Percentiles rank a stretch among this genome's conserved stretches.
phyloP scores from a whole-genome alignment of 2,329 filamentous ascomycete species.

The Diaporthe sp. region DNA sequence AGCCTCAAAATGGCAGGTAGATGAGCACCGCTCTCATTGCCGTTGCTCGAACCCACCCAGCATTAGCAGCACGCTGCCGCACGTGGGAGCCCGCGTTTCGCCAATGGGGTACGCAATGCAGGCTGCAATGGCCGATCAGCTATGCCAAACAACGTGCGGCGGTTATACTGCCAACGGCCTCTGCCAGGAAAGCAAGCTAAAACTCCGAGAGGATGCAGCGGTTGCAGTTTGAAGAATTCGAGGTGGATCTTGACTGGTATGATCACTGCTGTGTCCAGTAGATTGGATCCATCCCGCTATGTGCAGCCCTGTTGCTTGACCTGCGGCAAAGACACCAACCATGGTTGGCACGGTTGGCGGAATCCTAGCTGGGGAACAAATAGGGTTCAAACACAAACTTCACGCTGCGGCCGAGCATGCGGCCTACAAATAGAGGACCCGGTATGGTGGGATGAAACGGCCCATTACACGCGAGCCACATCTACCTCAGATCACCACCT shows the following conservation, averaged over 20 bases:
- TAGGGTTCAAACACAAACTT: conserved; percentile 22
- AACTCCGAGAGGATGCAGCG: not conserved
- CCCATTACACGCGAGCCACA: conserved; percentile 23
- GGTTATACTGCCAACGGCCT: conserved; percentile 14
- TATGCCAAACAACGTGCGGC: not conserved
- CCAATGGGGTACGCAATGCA: not conserved
- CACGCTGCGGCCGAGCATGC: conserved; percentile 40
- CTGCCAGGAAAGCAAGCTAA: not conserved
- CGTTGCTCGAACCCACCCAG: not conserved
- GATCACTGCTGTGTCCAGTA: not conserved
- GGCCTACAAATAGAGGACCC: conserved; percentile 40
- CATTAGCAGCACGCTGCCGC: conserved; percentile 7
- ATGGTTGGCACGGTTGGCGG: conserved; percentile 23
- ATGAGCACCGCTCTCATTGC: not conserved
- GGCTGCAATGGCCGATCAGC: conserved; percentile 3
- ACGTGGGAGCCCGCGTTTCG: conserved; percentile 15
- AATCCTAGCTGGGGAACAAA: conserved; percentile 12
- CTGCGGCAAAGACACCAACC: conserved; percentile 23
- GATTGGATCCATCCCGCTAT: conserved; percentile 13
- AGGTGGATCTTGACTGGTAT: not conserved
- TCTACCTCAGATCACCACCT: conserved; percentile 10
- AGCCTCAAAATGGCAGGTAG: conserved; percentile 8
- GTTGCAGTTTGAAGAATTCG: not conserved
- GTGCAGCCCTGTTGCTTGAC: conserved; percentile 15
- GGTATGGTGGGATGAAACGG: conserved; percentile 36